These are phyloP conservation scores for Seiridium cupressi DNA, from an alignment of 2,329 filamentous ascomycete species.

Conservation along the genomic window DNA sequence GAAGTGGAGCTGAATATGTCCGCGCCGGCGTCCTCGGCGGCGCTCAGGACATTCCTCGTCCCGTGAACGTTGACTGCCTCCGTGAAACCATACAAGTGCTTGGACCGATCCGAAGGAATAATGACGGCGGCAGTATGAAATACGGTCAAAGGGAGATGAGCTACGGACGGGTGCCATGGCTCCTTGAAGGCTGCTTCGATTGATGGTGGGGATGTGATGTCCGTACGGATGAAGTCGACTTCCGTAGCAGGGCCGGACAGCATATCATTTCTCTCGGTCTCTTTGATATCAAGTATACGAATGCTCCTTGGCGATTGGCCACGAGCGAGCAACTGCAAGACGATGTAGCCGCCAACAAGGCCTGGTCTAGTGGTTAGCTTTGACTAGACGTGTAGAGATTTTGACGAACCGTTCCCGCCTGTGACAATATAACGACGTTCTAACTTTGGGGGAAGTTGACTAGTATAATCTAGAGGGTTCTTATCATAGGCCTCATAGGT, in stretches of 20 bases:
- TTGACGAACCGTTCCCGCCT: slow-evolving; percentile 40
- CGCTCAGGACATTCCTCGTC: slow-evolving; percentile 40
- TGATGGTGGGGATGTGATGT: slow-evolving; percentile 38
- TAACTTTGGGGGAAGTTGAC: slow-evolving; percentile 36
- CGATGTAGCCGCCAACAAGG: slow-evolving; percentile 43
- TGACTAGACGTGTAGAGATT: neutral
- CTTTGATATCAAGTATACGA: slow-evolving; percentile 44
- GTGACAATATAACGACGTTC: slow-evolving; percentile 43
- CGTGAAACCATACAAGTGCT: slow-evolving; percentile 34
- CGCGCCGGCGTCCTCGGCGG: slow-evolving; percentile 38
- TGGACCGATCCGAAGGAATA: slow-evolving; percentile 38
- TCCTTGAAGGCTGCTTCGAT: slow-evolving; percentile 38
- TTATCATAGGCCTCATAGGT: slow-evolving; percentile 32
- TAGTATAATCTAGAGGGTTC: slow-evolving; percentile 35
- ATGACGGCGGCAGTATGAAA: slow-evolving; percentile 50
- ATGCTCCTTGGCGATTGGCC: slow-evolving; percentile 44
- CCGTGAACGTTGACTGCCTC: slow-evolving; percentile 46
- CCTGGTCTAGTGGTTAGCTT: neutral
- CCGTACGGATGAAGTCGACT: slow-evolving; percentile 39
- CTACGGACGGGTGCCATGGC: slow-evolving; percentile 37
- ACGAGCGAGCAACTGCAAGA: slow-evolving; percentile 45
- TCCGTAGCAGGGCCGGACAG: slow-evolving; percentile 27
- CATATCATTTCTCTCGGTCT: slow-evolving; percentile 37
- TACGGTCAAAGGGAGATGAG: slow-evolving; percentile 44
- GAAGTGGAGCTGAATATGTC: slow-evolving; percentile 45